phyloP scores from a whole-genome alignment of 2,329 filamentous ascomycete genomes.

The Aspergillus quadricinctus region DNA sequence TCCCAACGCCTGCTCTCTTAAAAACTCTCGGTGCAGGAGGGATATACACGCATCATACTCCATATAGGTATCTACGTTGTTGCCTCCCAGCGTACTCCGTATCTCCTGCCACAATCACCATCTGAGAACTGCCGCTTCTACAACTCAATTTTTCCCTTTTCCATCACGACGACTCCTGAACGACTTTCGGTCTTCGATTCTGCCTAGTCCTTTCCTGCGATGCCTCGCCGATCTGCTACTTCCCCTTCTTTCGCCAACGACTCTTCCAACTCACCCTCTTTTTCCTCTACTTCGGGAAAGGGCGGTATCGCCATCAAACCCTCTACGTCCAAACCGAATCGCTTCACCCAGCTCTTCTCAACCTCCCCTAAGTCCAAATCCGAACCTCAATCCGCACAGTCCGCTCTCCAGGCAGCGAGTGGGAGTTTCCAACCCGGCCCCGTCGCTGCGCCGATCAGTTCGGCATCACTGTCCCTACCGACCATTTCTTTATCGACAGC shows the following conservation, averaged over 20 bases:
- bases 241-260: conserved; percentile 54
- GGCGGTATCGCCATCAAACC: conserved; percentile 46
- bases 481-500: conserved; percentile 90
- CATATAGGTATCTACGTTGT: background rate
- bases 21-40: background rate
- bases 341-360: conserved; percentile 78
- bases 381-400: conserved; percentile 47
- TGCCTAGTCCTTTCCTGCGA: conserved; percentile 41
- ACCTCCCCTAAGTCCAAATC: conserved; percentile 72
- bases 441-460: conserved; percentile 60
- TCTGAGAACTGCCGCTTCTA: background rate
- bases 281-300: conserved; percentile 53
- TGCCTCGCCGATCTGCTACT: conserved; percentile 61
- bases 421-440: conserved; percentile 45
- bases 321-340: conserved; percentile 62
- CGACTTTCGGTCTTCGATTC: background rate
- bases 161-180: background rate
- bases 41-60: background rate
- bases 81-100: background rate
- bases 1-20: background rate
- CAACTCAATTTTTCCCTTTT: background rate
- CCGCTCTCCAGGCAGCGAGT: conserved; percentile 64
- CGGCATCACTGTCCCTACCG: conserved; percentile 72
- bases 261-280: conserved; percentile 46
- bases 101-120: background rate